Evolutionary conservation across 179 eudicot species (phyloP).

Genomic region (Patellifolia procumbens): DNA sequence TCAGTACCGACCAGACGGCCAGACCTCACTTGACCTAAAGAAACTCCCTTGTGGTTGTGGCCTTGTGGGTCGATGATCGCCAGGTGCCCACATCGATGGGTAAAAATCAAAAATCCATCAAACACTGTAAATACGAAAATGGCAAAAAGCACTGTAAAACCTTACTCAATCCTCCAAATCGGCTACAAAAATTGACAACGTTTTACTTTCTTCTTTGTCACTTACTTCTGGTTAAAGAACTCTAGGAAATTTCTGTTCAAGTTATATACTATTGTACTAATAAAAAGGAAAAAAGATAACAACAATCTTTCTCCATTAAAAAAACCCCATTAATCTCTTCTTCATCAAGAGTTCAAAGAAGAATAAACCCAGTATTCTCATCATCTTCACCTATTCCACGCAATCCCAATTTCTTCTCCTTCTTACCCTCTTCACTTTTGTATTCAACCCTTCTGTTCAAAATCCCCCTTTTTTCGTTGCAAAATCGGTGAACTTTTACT

Average conservation of each 20-base stretch:
- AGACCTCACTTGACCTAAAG: too few relatives aligned
- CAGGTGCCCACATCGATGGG: too few relatives aligned
- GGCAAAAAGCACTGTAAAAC: neutral
- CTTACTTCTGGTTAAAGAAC: slow-evolving; percentile 5
- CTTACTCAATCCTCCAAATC: neutral
- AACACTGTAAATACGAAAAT: neutral
- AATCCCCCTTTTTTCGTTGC: slow-evolving; percentile 16
- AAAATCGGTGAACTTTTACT: slow-evolving; percentile 22
- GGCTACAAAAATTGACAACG: neutral
- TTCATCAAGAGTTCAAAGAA: neutral
- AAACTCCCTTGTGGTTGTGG: too few relatives aligned
- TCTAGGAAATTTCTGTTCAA: neutral
- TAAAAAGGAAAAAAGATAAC: slow-evolving; percentile 12
- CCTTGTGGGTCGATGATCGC: too few relatives aligned
- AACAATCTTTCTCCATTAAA: neutral
- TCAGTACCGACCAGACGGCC: too few relatives aligned
- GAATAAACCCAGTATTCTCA: slow-evolving; percentile 17
- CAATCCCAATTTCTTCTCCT: slow-evolving; percentile 21
- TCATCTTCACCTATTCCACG: slow-evolving; percentile 36
- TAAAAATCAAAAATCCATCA: neutral
- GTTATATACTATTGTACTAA: neutral
- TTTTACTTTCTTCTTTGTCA: slow-evolving; percentile 1
- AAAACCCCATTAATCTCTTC: neutral
- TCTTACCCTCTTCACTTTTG: neutral
- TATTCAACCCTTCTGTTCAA: slow-evolving; percentile 9